phyloP scores from a whole-genome alignment of 345 rosid species.

The Clausena lansium region DNA sequence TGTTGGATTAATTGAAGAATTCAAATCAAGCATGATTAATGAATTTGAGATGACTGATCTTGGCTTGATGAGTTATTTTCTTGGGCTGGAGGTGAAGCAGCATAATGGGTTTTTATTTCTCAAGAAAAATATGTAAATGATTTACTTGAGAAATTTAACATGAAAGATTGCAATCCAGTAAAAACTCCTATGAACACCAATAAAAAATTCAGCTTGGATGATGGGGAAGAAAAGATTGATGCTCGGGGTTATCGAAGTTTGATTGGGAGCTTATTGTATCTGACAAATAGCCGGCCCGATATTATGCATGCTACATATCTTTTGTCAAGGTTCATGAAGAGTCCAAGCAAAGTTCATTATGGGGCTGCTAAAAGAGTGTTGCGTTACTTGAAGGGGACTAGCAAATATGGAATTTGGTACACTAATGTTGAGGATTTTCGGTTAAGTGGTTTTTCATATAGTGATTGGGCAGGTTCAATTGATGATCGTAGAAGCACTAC shows the following conservation, averaged over 20 bases:
- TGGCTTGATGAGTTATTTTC: too few species aligned
- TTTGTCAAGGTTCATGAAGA: too few species aligned
- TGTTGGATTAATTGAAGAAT: too few species aligned
- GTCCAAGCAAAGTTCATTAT: neutral
- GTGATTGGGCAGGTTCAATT: neutral
- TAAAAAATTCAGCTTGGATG: neutral
- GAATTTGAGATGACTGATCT: too few species aligned
- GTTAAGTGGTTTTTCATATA: neutral
- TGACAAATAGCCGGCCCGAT: too few species aligned
- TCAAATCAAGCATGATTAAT: too few species aligned
- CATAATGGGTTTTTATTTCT: too few species aligned
- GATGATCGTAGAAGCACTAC: neutral
- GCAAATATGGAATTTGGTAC: neutral
- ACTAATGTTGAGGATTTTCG: neutral
- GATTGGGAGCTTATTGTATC: too few species aligned
- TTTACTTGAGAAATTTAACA: neutral
- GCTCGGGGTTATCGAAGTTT: neutral
- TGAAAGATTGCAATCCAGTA: neutral
- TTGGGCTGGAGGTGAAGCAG: too few species aligned
- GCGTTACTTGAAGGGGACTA: neutral
- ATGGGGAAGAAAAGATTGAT: neutral
- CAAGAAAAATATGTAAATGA: neutral
- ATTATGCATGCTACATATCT: too few species aligned
- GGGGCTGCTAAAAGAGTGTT: neutral
- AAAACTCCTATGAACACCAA: neutral